Evolutionary conservation across 768 basidiomycete species (phyloP).

Genomic region (Tulasnella sp.): DNA sequence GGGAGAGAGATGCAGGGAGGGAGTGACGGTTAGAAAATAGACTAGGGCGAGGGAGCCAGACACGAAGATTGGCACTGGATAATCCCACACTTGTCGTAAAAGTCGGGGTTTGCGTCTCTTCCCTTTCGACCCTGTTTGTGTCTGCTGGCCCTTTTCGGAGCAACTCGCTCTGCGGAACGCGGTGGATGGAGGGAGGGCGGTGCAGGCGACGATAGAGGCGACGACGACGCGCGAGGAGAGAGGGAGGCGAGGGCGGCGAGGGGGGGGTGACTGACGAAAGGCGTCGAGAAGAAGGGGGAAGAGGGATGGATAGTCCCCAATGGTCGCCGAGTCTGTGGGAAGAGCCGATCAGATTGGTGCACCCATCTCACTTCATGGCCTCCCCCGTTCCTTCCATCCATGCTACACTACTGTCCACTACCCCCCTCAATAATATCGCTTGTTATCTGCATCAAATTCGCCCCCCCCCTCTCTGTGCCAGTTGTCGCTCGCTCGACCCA

Average conservation of each 20-base stretch:
- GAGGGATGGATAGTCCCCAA: background rate
- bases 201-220: background rate
- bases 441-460: background rate
- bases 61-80: slow-evolving; percentile 13
- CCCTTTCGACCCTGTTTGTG: background rate
- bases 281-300: background rate
- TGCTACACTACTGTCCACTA: background rate
- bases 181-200: background rate
- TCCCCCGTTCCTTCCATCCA: background rate
- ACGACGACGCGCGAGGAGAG: background rate
- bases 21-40: slow-evolving; percentile 21
- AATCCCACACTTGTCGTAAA: slow-evolving; percentile 11
- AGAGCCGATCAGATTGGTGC: slow-evolving; percentile 11
- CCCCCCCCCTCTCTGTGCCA: background rate
- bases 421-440: background rate
- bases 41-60: slow-evolving; percentile 18
- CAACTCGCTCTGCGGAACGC: background rate
- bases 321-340: slow-evolving; percentile 12
- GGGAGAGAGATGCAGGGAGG: slow-evolving; percentile 15
- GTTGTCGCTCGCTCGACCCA: background rate
- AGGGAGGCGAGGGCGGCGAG: background rate
- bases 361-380: background rate
- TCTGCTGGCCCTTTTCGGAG: background rate
- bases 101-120: background rate
- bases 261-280: background rate